Evolutionary conservation across 345 rosid genomes (phyloP).

Genomic region (Mercurialis annua): DNA sequence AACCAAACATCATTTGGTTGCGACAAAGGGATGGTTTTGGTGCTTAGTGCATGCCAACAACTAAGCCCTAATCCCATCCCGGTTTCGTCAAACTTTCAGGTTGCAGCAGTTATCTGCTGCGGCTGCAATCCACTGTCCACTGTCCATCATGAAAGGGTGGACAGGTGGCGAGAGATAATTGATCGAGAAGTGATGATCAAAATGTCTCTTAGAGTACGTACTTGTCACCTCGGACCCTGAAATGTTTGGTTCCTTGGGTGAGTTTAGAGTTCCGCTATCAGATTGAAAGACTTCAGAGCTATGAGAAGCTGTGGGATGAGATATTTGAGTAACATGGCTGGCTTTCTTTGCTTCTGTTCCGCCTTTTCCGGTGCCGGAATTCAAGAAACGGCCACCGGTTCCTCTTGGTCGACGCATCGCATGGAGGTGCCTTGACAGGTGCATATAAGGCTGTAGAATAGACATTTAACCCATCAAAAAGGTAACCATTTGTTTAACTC

Average conservation of each 20-base stretch:
- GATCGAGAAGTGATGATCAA: conserved; percentile 28
- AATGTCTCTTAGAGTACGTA: conserved; percentile 42
- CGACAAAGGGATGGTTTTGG: conserved; percentile 20
- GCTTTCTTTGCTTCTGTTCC: conserved; percentile 36
- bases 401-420: conserved; percentile 99
- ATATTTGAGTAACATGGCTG: conserved; percentile 5
- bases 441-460: conserved; percentile 77
- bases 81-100: conserved; percentile 46
- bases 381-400: conserved; percentile 93
- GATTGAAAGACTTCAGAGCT: conserved; percentile 79
- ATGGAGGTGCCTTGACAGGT: conserved; percentile 85
- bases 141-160: conserved; percentile 43
- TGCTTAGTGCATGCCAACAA: conserved; percentile 14
- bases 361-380: conserved; percentile 33
- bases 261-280: conserved; percentile 55
- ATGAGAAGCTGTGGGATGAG: conserved; percentile 62
- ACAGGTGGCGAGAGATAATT: conserved; percentile 37
- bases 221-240: conserved; percentile 82
- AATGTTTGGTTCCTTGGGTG: conserved; percentile 48
- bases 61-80: conserved; percentile 28
- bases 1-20: conserved; percentile 53
- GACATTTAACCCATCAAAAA: conserved; percentile 6
- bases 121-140: conserved; percentile 59
- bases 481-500: no score
- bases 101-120: conserved; percentile 59